phyloP scores from a whole-genome alignment of 2,329 filamentous ascomycete genomes.

The Ceratocystis colombiana region DNA sequence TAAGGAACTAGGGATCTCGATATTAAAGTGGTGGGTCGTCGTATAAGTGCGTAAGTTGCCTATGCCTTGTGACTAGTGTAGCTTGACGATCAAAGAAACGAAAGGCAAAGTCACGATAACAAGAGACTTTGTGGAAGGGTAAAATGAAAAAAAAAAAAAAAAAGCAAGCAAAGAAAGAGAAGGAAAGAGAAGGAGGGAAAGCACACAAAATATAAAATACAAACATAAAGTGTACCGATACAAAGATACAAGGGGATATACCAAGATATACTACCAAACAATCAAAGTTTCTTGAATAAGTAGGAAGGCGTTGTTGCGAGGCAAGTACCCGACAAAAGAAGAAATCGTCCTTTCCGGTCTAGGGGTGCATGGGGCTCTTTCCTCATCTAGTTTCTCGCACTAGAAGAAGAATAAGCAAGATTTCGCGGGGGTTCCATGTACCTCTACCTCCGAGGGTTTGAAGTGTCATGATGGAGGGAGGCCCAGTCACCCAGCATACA shows the following conservation, averaged over 20 bases:
- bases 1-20: neutral
- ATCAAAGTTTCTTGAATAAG: neutral
- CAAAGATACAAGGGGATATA: neutral
- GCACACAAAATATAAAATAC: conserved; percentile 1
- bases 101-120: neutral
- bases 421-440: neutral
- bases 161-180: conserved; percentile 21
- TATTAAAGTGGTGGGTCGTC: neutral
- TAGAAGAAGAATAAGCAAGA: neutral
- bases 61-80: neutral
- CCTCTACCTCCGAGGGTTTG: neutral
- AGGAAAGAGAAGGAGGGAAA: neutral
- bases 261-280: neutral
- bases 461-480: neutral
- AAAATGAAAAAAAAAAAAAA: conserved; percentile 24
- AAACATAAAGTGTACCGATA: neutral
- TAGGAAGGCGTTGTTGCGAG: neutral
- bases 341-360: neutral
- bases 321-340: conserved; percentile 12
- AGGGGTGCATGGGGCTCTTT: conserved; percentile 1
- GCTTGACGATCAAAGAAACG: neutral
- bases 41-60: neutral
- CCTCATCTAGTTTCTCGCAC: neutral
- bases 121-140: neutral
- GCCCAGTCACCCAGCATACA: neutral